phyloP scores from a whole-genome alignment of 495 filamentous ascomycete species.

The Trichoderma virens region DNA sequence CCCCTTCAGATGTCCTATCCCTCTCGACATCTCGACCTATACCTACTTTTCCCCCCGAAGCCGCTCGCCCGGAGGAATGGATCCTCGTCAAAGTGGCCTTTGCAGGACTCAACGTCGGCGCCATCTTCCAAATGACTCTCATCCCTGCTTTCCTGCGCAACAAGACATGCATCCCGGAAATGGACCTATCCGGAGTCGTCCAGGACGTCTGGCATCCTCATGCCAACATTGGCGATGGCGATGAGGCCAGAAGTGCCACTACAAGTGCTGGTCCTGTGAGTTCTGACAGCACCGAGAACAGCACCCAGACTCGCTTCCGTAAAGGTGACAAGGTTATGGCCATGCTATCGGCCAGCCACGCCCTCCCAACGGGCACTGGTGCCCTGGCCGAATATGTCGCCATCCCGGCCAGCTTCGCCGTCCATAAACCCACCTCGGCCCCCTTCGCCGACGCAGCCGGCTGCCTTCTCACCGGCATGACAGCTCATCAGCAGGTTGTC shows the following conservation, averaged over 20 bases:
- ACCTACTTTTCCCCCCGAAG: slow-evolving; percentile 12
- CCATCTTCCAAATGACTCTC: slow-evolving; percentile 25
- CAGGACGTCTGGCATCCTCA: slow-evolving; percentile 17
- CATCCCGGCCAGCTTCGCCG: slow-evolving; percentile 20
- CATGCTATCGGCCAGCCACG: slow-evolving; percentile 19
- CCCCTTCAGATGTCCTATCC: slow-evolving; percentile 18
- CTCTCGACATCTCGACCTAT: slow-evolving; percentile 11
- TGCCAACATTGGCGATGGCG: not conserved
- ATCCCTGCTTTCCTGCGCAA: slow-evolving; percentile 26
- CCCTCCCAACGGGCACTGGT: slow-evolving; percentile 23
- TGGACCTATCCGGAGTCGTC: slow-evolving; percentile 32
- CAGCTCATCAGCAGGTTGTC: slow-evolving; percentile 24
- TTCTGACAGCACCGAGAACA: not conserved
- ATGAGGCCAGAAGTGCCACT: too few species aligned
- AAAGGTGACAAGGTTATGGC: slow-evolving; percentile 26
- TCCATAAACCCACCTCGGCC: slow-evolving; percentile 18
- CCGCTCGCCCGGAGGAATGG: slow-evolving; percentile 10
- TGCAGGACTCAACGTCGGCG: slow-evolving; percentile 34
- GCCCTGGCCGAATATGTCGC: slow-evolving; percentile 29
- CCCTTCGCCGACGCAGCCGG: slow-evolving; percentile 24
- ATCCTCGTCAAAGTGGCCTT: slow-evolving; percentile 30
- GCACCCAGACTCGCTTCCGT: slow-evolving; percentile 12
- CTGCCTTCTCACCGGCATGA: slow-evolving; percentile 25
- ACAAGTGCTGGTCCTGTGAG: too few species aligned
- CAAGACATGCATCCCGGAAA: slow-evolving; percentile 25